phyloP scores from a whole-genome alignment of 768 basidiomycete species.

The Lactifluus hygrophoroides region DNA sequence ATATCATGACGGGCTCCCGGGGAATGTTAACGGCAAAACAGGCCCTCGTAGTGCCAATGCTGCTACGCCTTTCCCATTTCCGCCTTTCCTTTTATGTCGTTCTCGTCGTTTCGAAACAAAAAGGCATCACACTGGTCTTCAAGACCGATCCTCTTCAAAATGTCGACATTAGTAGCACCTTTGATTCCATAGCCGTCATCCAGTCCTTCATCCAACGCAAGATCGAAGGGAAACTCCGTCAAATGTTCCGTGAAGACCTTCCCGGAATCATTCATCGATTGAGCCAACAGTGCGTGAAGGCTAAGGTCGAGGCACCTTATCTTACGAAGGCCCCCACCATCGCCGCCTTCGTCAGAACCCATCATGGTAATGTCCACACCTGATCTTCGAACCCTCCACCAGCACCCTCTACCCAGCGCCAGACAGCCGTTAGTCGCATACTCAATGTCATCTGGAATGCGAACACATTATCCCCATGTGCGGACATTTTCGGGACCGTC shows the following conservation, averaged over 20 bases:
- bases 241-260: no score
- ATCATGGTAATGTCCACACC: conserved; percentile 11
- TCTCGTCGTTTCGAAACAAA: no score
- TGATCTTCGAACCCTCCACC: no score
- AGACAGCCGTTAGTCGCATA: conserved; percentile 2
- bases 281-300: no score
- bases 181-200: no score
- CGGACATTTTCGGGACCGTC: conserved; percentile 13
- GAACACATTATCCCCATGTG: conserved; percentile 8
- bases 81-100: conserved; percentile 82
- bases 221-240: no score
- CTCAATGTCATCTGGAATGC: conserved; percentile 1
- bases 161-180: conserved; percentile 95
- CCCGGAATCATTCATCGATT: conserved; percentile 95
- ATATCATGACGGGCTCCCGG: no score
- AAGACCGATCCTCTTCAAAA: no score
- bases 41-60: conserved; percentile 96
- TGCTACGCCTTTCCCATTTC: conserved; percentile 92
- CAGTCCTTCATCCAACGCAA: no score
- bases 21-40: conserved; percentile 93
- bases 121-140: no score
- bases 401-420: no score
- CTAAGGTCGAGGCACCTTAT: conserved; percentile 89
- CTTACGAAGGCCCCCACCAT: conserved; percentile 45
- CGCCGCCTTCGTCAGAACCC: conserved; percentile 19